Evolutionary conservation across 768 basidiomycete species (phyloP), one percentile per base, ranked within the genome.

Genomic region (Podaxis sp.): DNA sequence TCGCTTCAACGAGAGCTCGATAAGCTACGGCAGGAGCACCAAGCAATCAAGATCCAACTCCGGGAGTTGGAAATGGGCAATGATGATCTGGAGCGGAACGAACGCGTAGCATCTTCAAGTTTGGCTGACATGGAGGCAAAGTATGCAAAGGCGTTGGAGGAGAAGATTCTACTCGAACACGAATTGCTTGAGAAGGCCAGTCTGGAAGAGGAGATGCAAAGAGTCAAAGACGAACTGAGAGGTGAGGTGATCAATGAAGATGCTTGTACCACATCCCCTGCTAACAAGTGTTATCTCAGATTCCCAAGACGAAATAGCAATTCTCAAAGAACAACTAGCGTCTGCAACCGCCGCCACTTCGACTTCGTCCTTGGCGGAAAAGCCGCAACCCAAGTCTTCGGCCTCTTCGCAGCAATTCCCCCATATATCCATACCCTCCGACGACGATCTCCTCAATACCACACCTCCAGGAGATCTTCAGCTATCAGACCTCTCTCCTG

Each of bases 1-100:
- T 94, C 94, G 58, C 84, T 99, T 66, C 96, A 99, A 74, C 89
- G 92, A 62, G 93, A 98, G 75, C 81, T 96, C 50, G 95, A 96
- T 69, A 86, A 84, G 60, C 80, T 92, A 40, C 84, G 93, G 61
- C 87, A 90, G 70, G 87, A 89, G 64, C 82, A 88, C 65, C 89
- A 90, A 70, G 79, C 80, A 55, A 74, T 84, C 64, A 91, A 91
- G 75, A 78, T 90, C 22, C 87, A 90, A 70, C 77, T 95, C 17
- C 85, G 92, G 22, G 93, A 98, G 73, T 80, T 97, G 33, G 96
- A 99, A 76, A 91, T 99, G 87, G 96, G 96, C 52, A 98, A 97
- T 70, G 97, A 99, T 70, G 96, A 99, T 76, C 81, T 99, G 62
- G 97, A 99, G 73, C 84, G 95, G 65, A 96, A 91, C 73, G 96